Evolutionary conservation across 2,329 filamentous ascomycete species (phyloP).

Genomic region (Fonsecaea multimorphosa): DNA sequence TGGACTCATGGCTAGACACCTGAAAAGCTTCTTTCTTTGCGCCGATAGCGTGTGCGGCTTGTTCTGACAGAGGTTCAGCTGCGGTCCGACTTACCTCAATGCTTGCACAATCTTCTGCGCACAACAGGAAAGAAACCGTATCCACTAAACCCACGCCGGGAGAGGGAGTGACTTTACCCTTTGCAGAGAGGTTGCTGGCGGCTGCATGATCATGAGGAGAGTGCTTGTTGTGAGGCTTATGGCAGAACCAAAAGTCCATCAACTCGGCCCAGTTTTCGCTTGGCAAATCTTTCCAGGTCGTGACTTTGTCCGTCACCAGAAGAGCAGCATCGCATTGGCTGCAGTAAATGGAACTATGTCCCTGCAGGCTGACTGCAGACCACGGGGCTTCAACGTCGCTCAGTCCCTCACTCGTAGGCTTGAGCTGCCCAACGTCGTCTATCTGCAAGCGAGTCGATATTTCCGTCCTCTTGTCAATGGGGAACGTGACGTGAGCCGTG

Average conservation of each 20-base stretch:
- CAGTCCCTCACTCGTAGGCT: constrained; percentile 24
- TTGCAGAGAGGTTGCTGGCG: constrained; percentile 78
- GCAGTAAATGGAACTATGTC: constrained; percentile 52
- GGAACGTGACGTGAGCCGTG: constrained; percentile 58
- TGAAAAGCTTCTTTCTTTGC: constrained; percentile 63
- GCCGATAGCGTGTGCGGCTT: constrained; percentile 46
- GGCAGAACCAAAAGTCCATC: constrained; percentile 99
- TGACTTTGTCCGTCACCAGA: constrained; percentile 46
- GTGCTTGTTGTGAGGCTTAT: constrained; percentile 72
- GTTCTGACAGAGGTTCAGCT: background rate
- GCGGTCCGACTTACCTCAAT: constrained; percentile 45
- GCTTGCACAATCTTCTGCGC: constrained; percentile 67
- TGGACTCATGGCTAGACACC: constrained; percentile 40
- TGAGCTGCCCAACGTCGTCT: constrained; percentile 46
- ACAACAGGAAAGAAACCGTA: constrained; percentile 75
- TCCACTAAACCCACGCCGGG: constrained; percentile 78
- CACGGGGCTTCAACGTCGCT: constrained; percentile 37
- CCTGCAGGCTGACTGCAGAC: constrained; percentile 45
- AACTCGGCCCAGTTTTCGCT: constrained; percentile 99
- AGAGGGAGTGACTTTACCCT: constrained; percentile 72
- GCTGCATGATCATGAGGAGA: constrained; percentile 56
- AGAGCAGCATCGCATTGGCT: constrained; percentile 45
- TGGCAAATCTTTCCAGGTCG: constrained; percentile 86
- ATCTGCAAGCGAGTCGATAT: constrained; percentile 62
- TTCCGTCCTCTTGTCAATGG: constrained; percentile 51